phyloP scores from a whole-genome alignment of 2,329 filamentous ascomycete genomes.

The Nemania sp. region DNA sequence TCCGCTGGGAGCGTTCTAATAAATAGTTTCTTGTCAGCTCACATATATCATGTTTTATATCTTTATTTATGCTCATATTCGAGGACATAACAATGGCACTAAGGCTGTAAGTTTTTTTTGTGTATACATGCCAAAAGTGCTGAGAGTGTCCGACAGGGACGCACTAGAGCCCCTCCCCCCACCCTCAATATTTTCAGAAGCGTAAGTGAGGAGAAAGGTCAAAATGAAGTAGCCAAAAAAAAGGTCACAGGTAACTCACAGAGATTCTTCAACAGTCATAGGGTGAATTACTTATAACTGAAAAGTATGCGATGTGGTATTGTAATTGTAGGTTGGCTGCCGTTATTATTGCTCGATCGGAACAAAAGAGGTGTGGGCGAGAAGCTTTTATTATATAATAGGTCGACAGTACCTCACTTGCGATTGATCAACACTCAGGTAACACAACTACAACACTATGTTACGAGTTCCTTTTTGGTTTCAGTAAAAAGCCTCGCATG shows the following conservation, averaged over 20 bases:
- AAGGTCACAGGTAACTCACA: conserved; percentile 54
- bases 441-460: background rate
- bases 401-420: too few species aligned
- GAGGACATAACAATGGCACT: background rate
- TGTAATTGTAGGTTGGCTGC: background rate
- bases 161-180: background rate
- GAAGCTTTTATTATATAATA: too few species aligned
- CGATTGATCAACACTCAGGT: too few species aligned
- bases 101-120: background rate
- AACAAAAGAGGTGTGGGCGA: background rate
- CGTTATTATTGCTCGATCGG: conserved; percentile 10
- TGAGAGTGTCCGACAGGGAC: background rate
- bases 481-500: background rate
- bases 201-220: background rate
- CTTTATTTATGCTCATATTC: background rate
- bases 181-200: background rate
- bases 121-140: background rate
- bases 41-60: background rate
- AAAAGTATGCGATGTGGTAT: background rate
- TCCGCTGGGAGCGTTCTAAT: conserved; percentile 72
- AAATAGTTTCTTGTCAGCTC: background rate
- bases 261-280: conserved; percentile 57
- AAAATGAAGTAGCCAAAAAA: background rate
- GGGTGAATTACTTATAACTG: conserved; percentile 2
- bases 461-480: background rate